Percentiles rank a stretch among this genome's conserved stretches.
Evolutionary conservation across 2,329 filamentous ascomycete species (phyloP).

Genomic region (Claviceps pazoutovae): DNA sequence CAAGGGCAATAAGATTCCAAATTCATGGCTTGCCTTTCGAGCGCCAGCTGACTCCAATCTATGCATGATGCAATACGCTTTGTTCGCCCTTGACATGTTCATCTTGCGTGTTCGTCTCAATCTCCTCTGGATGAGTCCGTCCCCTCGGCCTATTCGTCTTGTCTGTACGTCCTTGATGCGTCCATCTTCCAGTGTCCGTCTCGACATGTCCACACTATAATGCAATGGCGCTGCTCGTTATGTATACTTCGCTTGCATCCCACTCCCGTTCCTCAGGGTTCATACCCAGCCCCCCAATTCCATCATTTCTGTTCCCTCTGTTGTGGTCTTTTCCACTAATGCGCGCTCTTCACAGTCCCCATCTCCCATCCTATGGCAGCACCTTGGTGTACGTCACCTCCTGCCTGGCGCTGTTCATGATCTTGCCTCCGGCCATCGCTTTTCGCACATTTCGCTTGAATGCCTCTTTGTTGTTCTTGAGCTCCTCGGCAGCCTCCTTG

Average conservation of each 20-base stretch:
- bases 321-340: neutral
- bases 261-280: neutral
- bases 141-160: too few species aligned
- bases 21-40: neutral
- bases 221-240: too few species aligned
- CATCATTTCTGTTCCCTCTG: neutral
- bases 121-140: neutral
- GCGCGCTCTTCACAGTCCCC: neutral
- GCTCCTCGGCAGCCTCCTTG: constrained; percentile 90
- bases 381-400: constrained; percentile 67
- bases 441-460: constrained; percentile 85
- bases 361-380: constrained; percentile 37
- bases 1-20: neutral
- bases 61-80: neutral
- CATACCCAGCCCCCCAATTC: neutral
- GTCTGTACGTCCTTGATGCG: too few species aligned
- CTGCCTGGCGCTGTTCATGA: constrained; percentile 30
- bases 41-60: neutral
- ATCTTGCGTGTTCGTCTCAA: neutral
- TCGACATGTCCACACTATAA: too few species aligned
- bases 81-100: neutral
- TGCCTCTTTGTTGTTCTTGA: constrained; percentile 68
- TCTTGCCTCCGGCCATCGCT: constrained; percentile 66
- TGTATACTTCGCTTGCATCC: neutral
- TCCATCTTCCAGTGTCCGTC: too few species aligned